Evolutionary conservation across 345 rosid species (phyloP).

Genomic region (Eucalyptus pauciflora): DNA sequence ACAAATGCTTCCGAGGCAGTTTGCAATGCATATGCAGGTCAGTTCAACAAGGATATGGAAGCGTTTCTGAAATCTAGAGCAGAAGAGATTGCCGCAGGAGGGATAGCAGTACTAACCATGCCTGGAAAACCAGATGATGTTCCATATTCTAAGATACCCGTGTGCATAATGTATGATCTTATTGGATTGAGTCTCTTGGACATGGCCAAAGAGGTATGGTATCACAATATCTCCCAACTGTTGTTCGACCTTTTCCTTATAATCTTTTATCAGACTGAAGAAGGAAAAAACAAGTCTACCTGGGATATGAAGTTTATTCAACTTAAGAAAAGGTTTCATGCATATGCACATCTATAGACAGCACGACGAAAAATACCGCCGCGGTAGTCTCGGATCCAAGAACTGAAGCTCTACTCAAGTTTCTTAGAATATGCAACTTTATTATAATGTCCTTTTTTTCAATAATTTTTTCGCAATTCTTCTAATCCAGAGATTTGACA

Average conservation of each 20-base stretch:
- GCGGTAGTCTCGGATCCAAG: background rate
- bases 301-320: background rate
- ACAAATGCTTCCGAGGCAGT: constrained; percentile 12
- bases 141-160: background rate
- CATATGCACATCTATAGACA: background rate
- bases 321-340: background rate
- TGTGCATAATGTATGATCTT: background rate
- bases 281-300: background rate
- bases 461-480: background rate
- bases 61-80: constrained; percentile 24
- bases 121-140: constrained; percentile 14
- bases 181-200: constrained; percentile 22
- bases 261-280: background rate
- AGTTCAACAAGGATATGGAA: constrained; percentile 19
- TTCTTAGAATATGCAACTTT: background rate
- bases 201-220: constrained; percentile 21
- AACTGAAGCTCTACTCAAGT: background rate
- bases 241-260: background rate
- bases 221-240: background rate
- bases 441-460: background rate
- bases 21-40: constrained; percentile 12
- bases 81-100: constrained; percentile 16
- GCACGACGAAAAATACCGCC: background rate
- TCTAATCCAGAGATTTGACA: background rate
- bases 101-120: constrained; percentile 16